phyloP scores from a whole-genome alignment of 176 grass and related monocot genomes.

The Coix lacrymajobi region DNA sequence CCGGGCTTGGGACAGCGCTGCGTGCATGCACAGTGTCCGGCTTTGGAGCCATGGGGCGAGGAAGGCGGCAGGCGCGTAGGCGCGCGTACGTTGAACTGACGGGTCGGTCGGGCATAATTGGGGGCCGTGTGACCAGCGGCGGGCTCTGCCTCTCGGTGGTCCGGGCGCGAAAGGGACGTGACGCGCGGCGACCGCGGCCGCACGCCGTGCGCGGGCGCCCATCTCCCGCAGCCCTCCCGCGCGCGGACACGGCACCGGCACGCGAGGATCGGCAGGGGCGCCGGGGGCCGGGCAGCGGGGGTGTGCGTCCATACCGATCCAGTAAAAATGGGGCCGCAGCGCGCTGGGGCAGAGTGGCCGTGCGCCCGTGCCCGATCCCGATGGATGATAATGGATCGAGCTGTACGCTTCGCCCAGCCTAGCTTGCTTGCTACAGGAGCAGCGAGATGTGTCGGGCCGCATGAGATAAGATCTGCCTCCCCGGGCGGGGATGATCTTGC shows the following conservation, averaged over 20 bases:
- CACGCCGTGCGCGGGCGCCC: conserved; percentile 12
- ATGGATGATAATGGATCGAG: neutral
- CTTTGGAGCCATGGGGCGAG: neutral
- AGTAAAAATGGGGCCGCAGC: conserved; percentile 5
- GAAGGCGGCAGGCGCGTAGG: neutral
- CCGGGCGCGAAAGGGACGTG: conserved; percentile 34
- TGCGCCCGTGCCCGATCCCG: neutral
- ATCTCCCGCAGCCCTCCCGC: conserved; percentile 16
- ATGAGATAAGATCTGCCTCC: conserved; percentile 24
- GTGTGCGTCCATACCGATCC: conserved; percentile 18
- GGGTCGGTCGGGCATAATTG: conserved; percentile 20
- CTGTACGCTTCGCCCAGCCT: neutral
- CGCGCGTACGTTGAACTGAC: conserved; percentile 23
- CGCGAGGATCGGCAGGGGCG: neutral
- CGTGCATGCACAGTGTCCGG: conserved; percentile 33
- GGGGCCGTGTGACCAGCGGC: conserved; percentile 26
- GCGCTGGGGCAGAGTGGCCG: neutral
- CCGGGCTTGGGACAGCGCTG: neutral
- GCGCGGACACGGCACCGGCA: conserved; percentile 30
- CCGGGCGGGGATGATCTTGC: neutral
- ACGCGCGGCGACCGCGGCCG: neutral
- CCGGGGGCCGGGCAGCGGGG: neutral
- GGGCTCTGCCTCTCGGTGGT: neutral
- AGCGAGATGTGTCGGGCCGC: neutral
- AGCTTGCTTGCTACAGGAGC: neutral